phyloP scores from a whole-genome alignment of 225 moss, liverwort and hornwort species.

The Antitrichia curtipendula region DNA sequence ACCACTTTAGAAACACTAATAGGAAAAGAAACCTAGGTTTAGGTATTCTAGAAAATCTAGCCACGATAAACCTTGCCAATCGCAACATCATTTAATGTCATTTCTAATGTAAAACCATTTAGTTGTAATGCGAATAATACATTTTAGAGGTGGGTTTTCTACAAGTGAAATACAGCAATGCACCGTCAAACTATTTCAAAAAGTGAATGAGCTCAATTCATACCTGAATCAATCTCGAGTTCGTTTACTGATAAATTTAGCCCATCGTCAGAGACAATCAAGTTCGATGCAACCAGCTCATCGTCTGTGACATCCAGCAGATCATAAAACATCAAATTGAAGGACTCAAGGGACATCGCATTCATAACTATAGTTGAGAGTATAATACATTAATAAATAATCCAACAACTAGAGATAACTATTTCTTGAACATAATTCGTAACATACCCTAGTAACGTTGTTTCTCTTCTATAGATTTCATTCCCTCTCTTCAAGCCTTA shows the following conservation, averaged over 20 bases:
- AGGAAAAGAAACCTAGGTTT: neutral
- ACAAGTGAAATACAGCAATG: neutral
- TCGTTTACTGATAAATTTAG: neutral
- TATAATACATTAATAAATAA: neutral
- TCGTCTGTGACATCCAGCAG: conserved; percentile 6
- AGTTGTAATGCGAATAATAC: neutral
- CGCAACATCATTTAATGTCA: neutral
- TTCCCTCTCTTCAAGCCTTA: conserved; percentile 1
- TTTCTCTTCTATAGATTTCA: conserved; percentile 16
- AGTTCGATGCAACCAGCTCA: neutral
- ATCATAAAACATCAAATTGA: neutral
- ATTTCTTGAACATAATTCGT: neutral
- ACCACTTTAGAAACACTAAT: neutral
- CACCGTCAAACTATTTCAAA: neutral
- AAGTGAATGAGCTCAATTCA: neutral
- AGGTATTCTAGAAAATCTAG: neutral
- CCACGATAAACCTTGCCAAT: neutral
- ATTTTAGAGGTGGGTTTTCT: neutral
- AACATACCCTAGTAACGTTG: neutral
- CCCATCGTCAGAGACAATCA: conserved; percentile 7
- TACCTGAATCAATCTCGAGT: conserved; percentile 33
- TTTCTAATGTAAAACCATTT: neutral
- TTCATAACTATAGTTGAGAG: neutral
- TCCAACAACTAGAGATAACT: neutral
- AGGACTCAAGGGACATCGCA: neutral